Evolutionary conservation across 495 filamentous ascomycete genomes (phyloP), one percentile per base, ranked within the genome.

Genomic region (Letharia lupina): DNA sequence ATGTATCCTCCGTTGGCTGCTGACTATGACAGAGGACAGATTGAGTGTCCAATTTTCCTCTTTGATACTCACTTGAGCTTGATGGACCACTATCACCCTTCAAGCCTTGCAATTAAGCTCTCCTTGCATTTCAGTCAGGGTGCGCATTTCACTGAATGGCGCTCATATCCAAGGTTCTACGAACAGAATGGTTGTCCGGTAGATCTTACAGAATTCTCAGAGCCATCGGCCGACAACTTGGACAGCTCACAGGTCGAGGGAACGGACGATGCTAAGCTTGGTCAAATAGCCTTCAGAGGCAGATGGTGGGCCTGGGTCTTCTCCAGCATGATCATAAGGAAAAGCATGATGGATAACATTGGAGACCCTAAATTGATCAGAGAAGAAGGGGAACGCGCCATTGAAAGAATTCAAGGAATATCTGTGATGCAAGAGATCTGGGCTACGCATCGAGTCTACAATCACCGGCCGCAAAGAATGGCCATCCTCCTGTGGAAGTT

Each of bases 401-500:
- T 77, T 37, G 73, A 72, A 3, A 80, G 74, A 63, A 71, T 83
- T 65, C 75, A 75, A 44, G 75, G 74, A 13, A 65, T 84, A 59
- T 78, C 80, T 23, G 77, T 78, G 39, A 81, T 82, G 42, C 82
- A 83, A 66, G 82, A 83, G 70, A 69, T 84, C 8, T 76, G 77
- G 31, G 79, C 79, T 23, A 71, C 59, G 23, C 64, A 70, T 15
- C 40, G 54, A 57, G 60, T 5, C n/a, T 40, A 20, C n/a, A 52
- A 41, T 10, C 33, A 50, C 4, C 4, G 50, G 31, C 28, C 66
- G 15, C 39, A 68, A 67, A 72, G 78, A 31, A 77, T 83, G 71
- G 80, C 82, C 5, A 75, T 84, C 58, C 65, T 85, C 15, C 73
- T 82, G 15, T 85, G 82, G 82, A 82, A 79, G 59, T 84, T 84